Evolutionary conservation across 169 alveolate genomes (phyloP).

Genomic region (Perkinsus olseni): DNA sequence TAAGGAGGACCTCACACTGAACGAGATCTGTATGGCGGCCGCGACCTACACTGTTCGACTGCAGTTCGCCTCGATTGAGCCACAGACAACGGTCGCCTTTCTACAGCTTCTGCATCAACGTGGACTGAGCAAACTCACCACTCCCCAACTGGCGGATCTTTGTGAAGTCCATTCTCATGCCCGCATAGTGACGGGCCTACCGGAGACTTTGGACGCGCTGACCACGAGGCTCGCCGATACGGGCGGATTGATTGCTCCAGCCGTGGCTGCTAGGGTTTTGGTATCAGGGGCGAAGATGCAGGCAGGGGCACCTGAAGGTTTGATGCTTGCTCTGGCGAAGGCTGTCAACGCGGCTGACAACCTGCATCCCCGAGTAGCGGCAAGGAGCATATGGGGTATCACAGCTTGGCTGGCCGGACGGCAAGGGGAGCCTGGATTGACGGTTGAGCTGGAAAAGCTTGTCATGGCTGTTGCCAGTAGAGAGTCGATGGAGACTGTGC

Average conservation of each 20-base stretch:
- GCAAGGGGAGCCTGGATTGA: background rate
- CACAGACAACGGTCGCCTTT: background rate
- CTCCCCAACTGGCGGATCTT: background rate
- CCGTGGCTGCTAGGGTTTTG: background rate
- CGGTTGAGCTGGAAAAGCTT: background rate
- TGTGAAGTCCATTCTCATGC: background rate
- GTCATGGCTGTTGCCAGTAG: background rate
- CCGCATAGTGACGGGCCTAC: background rate
- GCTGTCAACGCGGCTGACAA: background rate
- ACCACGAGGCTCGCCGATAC: background rate
- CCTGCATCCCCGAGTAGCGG: background rate
- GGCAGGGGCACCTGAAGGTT: background rate
- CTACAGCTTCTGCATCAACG: background rate
- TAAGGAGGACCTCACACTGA: background rate
- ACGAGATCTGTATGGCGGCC: background rate
- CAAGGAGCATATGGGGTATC: background rate
- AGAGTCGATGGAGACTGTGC: background rate
- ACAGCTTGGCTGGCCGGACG: background rate
- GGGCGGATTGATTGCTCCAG: background rate
- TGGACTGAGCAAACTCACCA: background rate
- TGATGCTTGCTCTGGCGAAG: background rate
- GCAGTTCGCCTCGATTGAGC: background rate
- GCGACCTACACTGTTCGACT: background rate
- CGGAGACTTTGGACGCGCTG: background rate
- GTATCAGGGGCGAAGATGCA: background rate